Conservation (phyloP, 495 filamentous ascomycete genomes). For the Xylaria palmicola region DNA sequence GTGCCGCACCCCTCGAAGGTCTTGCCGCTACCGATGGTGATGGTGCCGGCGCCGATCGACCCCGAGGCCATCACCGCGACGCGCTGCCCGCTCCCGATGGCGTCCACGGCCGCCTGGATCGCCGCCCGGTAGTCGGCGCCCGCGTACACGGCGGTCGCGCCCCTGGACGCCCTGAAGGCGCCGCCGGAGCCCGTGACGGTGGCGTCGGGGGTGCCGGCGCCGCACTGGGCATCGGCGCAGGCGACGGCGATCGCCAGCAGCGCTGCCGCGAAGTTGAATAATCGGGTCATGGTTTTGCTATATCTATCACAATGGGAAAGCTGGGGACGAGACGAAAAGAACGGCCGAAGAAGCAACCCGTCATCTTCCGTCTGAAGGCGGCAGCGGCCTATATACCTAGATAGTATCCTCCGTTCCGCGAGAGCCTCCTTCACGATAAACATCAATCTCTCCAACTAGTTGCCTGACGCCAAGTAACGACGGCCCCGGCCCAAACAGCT, state of each 20-base stretch:
- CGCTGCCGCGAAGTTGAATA: not conserved
- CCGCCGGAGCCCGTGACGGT: slow-evolving; percentile 38
- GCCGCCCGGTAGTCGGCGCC: slow-evolving; percentile 46
- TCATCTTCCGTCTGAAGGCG: not conserved
- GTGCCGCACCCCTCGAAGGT: slow-evolving; percentile 51
- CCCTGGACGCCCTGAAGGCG: slow-evolving; percentile 36
- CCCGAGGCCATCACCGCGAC: slow-evolving; percentile 61
- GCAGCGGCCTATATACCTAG: too few species aligned
- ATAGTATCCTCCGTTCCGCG: not conserved
- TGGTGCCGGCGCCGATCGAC: slow-evolving; percentile 55
- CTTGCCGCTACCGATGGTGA: slow-evolving; percentile 43
- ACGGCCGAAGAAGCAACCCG: not conserved
- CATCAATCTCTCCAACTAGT: not conserved
- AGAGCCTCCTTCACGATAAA: not conserved
- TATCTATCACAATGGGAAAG: not conserved
- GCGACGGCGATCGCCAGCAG: not conserved
- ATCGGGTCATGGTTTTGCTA: not conserved
- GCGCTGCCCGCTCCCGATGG: slow-evolving; percentile 52
- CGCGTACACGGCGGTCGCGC: slow-evolving; percentile 34
- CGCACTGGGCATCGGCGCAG: slow-evolving; percentile 31
- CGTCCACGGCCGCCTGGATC: slow-evolving; percentile 45
- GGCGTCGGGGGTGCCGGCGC: slow-evolving; percentile 39
- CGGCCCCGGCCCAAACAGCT: not conserved
- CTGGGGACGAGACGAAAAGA: not conserved
- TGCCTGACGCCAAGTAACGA: not conserved